Evolutionary conservation across 164 flowering plant species (phyloP).

Genomic region (Magnolia kwangsiensis): DNA sequence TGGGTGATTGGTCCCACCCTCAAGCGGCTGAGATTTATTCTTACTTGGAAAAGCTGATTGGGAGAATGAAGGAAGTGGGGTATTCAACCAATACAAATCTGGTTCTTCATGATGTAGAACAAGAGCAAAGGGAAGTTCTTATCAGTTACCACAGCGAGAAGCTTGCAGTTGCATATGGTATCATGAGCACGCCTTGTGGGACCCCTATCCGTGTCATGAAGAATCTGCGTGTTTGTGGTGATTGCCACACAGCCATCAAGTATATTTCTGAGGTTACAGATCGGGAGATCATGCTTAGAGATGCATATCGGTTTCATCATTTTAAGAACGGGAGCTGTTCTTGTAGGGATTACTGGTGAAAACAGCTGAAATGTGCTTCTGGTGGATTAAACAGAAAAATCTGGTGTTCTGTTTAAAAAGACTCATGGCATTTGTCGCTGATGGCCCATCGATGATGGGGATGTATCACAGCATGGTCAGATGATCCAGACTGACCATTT

Average conservation of each 20-base stretch:
- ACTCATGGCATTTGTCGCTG: not conserved
- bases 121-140: constrained; percentile 39
- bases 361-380: not conserved
- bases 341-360: constrained; percentile 56
- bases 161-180: constrained; percentile 40
- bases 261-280: constrained; percentile 38
- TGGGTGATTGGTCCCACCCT: constrained; percentile 42
- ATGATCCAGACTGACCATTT: not conserved
- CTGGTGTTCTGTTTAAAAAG: not conserved
- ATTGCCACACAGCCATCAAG: constrained; percentile 48
- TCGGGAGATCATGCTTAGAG: constrained; percentile 48
- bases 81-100: constrained; percentile 25
- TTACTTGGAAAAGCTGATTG: constrained; percentile 38
- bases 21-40: constrained; percentile 29
- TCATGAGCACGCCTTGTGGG: constrained; percentile 34
- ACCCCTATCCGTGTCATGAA: constrained; percentile 41
- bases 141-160: constrained; percentile 51
- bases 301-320: constrained; percentile 49
- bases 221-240: constrained; percentile 48
- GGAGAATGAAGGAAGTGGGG: constrained; percentile 40
- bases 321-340: constrained; percentile 50
- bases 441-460: not conserved
- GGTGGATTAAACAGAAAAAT: not conserved
- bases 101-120: constrained; percentile 46
- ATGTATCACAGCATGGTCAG: not conserved